These are phyloP conservation scores for Suillus subluteus DNA, from an alignment of 768 basidiomycete species.

Conservation along the genomic window DNA sequence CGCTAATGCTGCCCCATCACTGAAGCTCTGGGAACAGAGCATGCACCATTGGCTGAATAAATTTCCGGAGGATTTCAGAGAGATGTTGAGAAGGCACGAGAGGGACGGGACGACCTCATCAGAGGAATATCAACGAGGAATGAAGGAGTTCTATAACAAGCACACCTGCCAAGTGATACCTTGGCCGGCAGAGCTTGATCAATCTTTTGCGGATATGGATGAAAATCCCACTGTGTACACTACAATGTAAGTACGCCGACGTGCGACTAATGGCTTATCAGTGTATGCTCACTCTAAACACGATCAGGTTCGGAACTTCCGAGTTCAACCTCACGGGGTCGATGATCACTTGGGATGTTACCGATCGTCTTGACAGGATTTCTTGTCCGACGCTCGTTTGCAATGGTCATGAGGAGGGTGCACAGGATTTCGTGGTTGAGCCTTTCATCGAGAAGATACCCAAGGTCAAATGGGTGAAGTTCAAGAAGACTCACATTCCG, in stretches of 20 bases:
- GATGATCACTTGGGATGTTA: conserved; percentile 49
- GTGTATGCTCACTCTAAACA: neutral
- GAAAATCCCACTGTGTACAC: conserved; percentile 37
- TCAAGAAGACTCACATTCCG: conserved; percentile 30
- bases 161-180: conserved; percentile 38
- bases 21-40: conserved; percentile 30
- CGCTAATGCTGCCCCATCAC: conserved; percentile 36
- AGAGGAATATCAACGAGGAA: conserved; percentile 38
- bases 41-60: conserved; percentile 27
- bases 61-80: conserved; percentile 31
- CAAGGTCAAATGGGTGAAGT: conserved; percentile 39
- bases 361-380: conserved; percentile 46
- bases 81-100: conserved; percentile 36
- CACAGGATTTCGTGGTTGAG: conserved; percentile 35
- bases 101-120: conserved; percentile 33
- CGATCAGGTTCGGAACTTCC: conserved; percentile 27
- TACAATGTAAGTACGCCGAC: conserved; percentile 33
- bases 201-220: conserved; percentile 28
- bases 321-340: conserved; percentile 45
- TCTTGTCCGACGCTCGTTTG: conserved; percentile 41
- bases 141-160: conserved; percentile 33
- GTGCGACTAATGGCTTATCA: neutral
- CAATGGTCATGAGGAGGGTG: conserved; percentile 42
- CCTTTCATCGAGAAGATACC: conserved; percentile 39
- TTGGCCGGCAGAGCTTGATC: conserved; percentile 36